A percentile compares a stretch with the other conserved stretches of the same genome.
Conservation (phyloP, 768 basidiomycete genomes). For the Obba rivulosa region DNA sequence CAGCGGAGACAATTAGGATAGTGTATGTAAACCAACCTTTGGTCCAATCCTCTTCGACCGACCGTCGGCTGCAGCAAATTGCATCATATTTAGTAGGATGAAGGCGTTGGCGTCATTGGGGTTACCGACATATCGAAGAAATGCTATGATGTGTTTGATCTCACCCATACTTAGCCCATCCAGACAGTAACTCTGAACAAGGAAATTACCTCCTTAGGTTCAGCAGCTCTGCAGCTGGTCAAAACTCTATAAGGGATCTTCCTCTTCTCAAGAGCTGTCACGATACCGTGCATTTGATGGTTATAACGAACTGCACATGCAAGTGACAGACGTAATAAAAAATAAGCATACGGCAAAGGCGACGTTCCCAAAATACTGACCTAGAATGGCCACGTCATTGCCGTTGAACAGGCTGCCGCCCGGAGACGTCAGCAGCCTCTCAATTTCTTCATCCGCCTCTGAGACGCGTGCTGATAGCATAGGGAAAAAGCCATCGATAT, state of each 20-base stretch:
- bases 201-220: constrained; percentile 26
- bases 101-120: constrained; percentile 63
- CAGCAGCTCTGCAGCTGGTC: constrained; percentile 82
- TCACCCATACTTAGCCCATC: constrained; percentile 21
- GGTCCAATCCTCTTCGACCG: no score
- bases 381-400: constrained; percentile 77
- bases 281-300: constrained; percentile 69
- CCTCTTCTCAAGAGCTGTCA: constrained; percentile 68
- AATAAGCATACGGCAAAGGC: no score
- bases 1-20: no score
- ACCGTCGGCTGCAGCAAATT: no score
- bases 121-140: constrained; percentile 79
- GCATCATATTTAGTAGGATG: no score
- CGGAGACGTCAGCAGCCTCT: constrained; percentile 64
- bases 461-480: constrained; percentile 46
- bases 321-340: no score
- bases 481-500: constrained; percentile 57
- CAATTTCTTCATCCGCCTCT: constrained; percentile 75
- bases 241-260: constrained; percentile 76
- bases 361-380: constrained; percentile 42
- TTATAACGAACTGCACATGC: constrained; percentile 64
- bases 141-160: constrained; percentile 80
- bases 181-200: no score
- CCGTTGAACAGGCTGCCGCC: constrained; percentile 62
- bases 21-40: no score